Base-by-base conservation (phyloP, 2,329 filamentous ascomycete species). In the Fusarium brachygibbosum region DNA sequence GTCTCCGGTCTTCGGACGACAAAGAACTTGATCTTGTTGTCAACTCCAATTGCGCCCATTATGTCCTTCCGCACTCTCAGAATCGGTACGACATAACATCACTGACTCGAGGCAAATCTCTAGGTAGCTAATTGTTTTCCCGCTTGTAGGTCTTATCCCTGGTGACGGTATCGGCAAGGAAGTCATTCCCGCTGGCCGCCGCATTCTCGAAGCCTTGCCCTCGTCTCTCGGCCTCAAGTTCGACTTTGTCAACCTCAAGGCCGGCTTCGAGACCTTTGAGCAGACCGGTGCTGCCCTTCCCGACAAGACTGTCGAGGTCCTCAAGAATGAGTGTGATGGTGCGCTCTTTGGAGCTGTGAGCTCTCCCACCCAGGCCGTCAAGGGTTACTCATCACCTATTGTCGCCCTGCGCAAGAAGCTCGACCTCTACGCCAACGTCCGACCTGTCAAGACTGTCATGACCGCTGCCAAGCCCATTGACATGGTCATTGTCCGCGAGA, bases 101-200 rank as follows among this genome's bases (percentile, higher is more conserved):
- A 32, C 40, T 34, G 37, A 48, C 60, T 42, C 21, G 8, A 48
- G 16, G 46, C 13, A 34, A 44, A 29, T 19, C 13, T 19, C 10
- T 19, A 51, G 48, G 32, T 38, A 49, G 32, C 61, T 55, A 34
- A 53, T 45, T 51, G 23, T 40, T 35, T 41, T n/a, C 31, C 50
- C 13, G 42, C 34, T 35, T 28, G 13, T 72, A 97, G 94, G 94
- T 80, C 92, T 98, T 76, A 98, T 99, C 79, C 93, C 96, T 76
- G 96, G 96, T 78, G 96, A 99, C 83, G 96, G 96, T 82, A 99
- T 99, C 83, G 96, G 96, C 82, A 93, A 93, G 79, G 96, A 99
- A 84, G 96, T 99, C 80, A 98, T 99, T 81, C 96, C 96, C 71
- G 92, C 96, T 56, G 96, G 95, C 52, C 93, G 93, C 76, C 91